Base-by-base conservation (phyloP, 345 rosid species). In the Populus pruinosa region DNA sequence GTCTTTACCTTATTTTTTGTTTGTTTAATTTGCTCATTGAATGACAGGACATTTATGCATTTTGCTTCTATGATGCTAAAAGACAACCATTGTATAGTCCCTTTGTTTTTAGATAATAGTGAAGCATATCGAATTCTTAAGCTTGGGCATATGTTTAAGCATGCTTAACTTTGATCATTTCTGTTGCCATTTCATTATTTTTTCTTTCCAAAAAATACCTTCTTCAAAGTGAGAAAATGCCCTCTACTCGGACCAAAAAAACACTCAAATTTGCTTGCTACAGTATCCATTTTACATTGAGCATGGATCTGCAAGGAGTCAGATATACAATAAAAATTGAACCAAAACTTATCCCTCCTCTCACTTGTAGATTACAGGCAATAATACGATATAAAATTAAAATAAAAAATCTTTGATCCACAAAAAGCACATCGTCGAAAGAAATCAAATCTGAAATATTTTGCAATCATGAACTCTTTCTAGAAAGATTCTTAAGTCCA, bases 401-500 rank as follows among this genome's bases (percentile, higher is more conserved):
- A 33, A 4, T 33, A 33, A 4, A 33, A 33, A 33, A 33, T 33
- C 35, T 33, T 33, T 0, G 35, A 33, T 33, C 35, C 35, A 33
- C 35, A 33, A 33, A 33, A 33, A 53, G 8, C 59, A 20, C 3
- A 53, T 20, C 23, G 20, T 53, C 9, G 59, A 53, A 53, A 53
- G 59, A 53, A 23, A 20, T 53, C n/a, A 17, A 8, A 20, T 7
- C 10, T 53, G 59, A 53, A 18, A 21, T 23, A 53, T 53, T 8
- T 39, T 8, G 59, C 36, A 55, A 50, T 87, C 78, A 96, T 44
- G 97, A 88, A 49, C 84, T 59, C 89, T 90, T 93, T 73, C 92
- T 91, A 8, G 96, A 88, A 21, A 96, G 89, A 81, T 92, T 94
- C 81, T 78, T 81, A 84, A 91, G 75, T 64, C 99, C 98, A n/a